These are phyloP conservation scores for Mycena capillaripes DNA, from an alignment of 768 basidiomycete species.

Conservation along the genomic window DNA sequence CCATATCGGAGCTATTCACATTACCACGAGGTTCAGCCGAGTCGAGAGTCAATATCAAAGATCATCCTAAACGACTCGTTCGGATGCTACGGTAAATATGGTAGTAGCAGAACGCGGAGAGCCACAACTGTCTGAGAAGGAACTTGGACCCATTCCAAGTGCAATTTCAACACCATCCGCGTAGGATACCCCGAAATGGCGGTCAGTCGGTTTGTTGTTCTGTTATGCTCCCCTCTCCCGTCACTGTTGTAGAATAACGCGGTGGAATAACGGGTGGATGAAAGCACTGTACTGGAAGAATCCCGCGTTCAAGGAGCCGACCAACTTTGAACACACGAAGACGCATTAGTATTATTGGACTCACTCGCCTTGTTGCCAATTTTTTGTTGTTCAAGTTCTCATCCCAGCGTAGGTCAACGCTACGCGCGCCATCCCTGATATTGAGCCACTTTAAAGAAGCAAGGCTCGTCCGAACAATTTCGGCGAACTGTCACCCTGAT, in stretches of 20 bases:
- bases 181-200: conserved; percentile 88
- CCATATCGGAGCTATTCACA: no score
- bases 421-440: conserved; percentile 72
- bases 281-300: conserved; percentile 90
- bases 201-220: conserved; percentile 70
- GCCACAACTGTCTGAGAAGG: no score
- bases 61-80: no score
- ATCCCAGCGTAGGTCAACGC: conserved; percentile 75
- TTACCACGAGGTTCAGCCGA: no score
- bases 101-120: no score
- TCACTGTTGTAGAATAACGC: background rate
- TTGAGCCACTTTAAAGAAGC: conserved; percentile 67
- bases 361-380: conserved; percentile 48
- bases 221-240: background rate
- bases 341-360: conserved; percentile 82
- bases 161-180: conserved; percentile 89
- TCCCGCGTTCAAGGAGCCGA: conserved; percentile 89
- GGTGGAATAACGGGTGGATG: conserved; percentile 70
- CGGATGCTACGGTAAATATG: no score
- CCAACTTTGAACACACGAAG: conserved; percentile 93
- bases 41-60: no score
- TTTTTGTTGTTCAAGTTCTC: background rate
- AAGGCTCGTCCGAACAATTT: background rate
- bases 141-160: conserved; percentile 98
- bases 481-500: no score